These are phyloP conservation scores for Pharnaceum exiguum DNA, from an alignment of 148 eudicot genomes.

Conservation along the genomic window DNA sequence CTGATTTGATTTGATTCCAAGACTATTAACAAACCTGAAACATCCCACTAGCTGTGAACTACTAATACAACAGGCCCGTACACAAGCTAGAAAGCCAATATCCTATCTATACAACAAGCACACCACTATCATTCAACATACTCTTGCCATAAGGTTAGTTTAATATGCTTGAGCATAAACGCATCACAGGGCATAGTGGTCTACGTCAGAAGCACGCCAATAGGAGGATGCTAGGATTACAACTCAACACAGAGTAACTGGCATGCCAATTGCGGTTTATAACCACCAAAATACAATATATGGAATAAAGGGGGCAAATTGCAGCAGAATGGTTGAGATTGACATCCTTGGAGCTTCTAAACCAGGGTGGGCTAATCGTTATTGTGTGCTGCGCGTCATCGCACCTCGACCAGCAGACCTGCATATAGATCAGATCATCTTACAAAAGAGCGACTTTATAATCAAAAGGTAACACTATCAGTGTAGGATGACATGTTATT, in stretches of 20 bases:
- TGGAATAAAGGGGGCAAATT: constrained; percentile 13
- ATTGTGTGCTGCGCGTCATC: constrained; percentile 76
- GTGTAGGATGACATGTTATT: no score
- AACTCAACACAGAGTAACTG: constrained; percentile 24
- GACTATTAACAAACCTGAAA: constrained; percentile 58
- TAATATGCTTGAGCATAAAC: constrained; percentile 32
- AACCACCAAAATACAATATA: constrained; percentile 32
- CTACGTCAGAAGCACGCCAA: constrained; percentile 59
- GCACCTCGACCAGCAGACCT: constrained; percentile 69
- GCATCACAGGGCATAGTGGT: constrained; percentile 27
- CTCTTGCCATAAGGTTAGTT: constrained; percentile 47
- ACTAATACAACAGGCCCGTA: constrained; percentile 32
- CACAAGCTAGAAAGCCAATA: constrained; percentile 32
- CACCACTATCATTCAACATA: constrained; percentile 38
- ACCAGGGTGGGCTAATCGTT: constrained; percentile 24
- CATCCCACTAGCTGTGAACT: constrained; percentile 54
- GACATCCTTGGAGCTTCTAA: constrained; percentile 25
- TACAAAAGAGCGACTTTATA: no score
- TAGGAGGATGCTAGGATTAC: constrained; percentile 22
- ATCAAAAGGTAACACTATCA: no score
- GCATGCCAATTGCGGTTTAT: constrained; percentile 48
- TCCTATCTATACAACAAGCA: constrained; percentile 59
- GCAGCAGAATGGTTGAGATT: constrained; percentile 24
- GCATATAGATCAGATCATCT: constrained; percentile 26
- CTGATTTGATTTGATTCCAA: constrained; percentile 38